Base-by-base conservation (phyloP, 805 yeast species). In the Tetrapisispora fleetii region DNA sequence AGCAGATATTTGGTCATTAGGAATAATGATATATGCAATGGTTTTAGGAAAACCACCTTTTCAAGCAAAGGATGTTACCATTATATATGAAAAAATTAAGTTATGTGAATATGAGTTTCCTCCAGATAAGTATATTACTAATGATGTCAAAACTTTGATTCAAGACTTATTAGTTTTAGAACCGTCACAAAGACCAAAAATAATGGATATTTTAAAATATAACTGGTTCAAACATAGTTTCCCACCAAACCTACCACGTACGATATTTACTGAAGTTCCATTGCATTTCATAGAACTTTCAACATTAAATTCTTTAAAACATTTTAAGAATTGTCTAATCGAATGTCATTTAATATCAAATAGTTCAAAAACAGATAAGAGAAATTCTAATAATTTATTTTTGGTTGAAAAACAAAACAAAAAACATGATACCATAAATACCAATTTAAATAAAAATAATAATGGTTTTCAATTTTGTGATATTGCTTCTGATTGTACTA, bases 1-100 rank as follows among this genome's bases (percentile, higher is more conserved):
- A 66, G 97, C 89, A 39, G 99, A 93, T 66, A 79, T 89, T 51
- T 93, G 99, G 99, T 95, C 99, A 10, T 80, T 89, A 55, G 99
- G 99, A 52, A 86, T 93, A 50, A 93, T 93, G 88, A 76, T 93
- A 73, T 93, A 83, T 63, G 97, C 99, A 9, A 76, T 93, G 68
- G 73, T 93, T 45, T 75, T 85, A 50, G 98, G 98, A 36, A 89
- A 88, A 65, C 99, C 99, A 14, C 99, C 99, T 1, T 93, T 93
- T 71, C 99, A 93, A 70, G 87, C 95, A 36, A 87, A 88, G 62
- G 96, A 90, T 64, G 96, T 93, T 42, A 83, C 88, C 58, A 79
- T 83, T 49, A 93, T 93, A 55, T 93, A 93, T 68, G 95, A 88
- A 61, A 78, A 96, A 69, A 93, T 93, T 64, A 88, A 89, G 66